These are phyloP conservation scores for Daldinia grandis DNA, from an alignment of 495 filamentous ascomycete species.

Conservation along the genomic window DNA sequence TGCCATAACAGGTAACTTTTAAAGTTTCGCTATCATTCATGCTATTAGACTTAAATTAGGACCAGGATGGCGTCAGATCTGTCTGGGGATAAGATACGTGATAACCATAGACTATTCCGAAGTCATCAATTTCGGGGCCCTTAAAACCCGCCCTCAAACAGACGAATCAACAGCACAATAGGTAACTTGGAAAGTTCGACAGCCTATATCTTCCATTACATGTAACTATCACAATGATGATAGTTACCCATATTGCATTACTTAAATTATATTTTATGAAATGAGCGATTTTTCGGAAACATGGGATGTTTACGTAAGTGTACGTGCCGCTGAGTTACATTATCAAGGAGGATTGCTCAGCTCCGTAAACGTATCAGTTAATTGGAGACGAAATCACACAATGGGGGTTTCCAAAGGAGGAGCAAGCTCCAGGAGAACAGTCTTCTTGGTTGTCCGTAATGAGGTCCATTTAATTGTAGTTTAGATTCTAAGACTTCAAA, in stretches of 20 bases:
- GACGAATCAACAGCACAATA: neutral
- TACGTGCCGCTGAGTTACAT: neutral
- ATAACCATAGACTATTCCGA: neutral
- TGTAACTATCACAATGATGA: neutral
- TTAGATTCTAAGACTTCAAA: neutral
- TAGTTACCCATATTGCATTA: neutral
- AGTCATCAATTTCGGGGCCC: neutral
- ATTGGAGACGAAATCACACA: neutral
- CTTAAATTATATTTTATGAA: no score
- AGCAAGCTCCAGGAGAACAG: neutral
- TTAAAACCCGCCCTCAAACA: neutral
- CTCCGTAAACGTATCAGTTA: neutral
- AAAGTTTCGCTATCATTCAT: neutral
- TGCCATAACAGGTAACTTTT: neutral
- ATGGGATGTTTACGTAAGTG: neutral
- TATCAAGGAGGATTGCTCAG: neutral
- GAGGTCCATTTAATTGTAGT: neutral
- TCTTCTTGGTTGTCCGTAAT: neutral
- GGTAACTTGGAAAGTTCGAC: no score
- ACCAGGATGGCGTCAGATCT: neutral
- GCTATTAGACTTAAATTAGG: neutral
- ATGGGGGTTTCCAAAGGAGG: neutral
- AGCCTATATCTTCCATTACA: neutral
- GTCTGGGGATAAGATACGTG: neutral
- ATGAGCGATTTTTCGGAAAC: neutral